phyloP scores from a whole-genome alignment of 2,329 filamentous ascomycete genomes.

The Aspergillus amoenus region DNA sequence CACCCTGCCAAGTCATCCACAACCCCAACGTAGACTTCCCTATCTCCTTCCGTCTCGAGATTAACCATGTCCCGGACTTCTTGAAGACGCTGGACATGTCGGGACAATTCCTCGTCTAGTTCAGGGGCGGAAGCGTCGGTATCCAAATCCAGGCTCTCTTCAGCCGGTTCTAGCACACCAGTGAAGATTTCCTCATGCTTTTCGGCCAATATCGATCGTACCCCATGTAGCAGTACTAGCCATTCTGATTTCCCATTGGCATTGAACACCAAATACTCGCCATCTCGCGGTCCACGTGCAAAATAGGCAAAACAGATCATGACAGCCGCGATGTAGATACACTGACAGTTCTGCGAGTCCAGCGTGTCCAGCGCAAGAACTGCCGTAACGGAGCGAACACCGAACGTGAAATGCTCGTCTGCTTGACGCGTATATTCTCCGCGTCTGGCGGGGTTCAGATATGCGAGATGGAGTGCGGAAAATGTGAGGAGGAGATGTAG shows the following conservation, averaged over 20 bases:
- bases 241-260: conserved; percentile 30
- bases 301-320: conserved; percentile 37
- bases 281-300: conserved; percentile 26
- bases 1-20: conserved; percentile 16
- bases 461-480: conserved; percentile 28
- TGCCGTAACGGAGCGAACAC: conserved; percentile 31
- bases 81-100: conserved; percentile 17
- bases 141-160: neutral
- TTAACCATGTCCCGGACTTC: conserved; percentile 10
- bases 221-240: conserved; percentile 32
- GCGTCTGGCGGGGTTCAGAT: conserved; percentile 19
- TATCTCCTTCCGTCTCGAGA: neutral
- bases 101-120: conserved; percentile 17
- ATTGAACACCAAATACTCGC: conserved; percentile 36
- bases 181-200: conserved; percentile 24
- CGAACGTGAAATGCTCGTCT: conserved; percentile 36
- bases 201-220: conserved; percentile 24
- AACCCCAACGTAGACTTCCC: conserved; percentile 9
- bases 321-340: conserved; percentile 31
- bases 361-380: conserved; percentile 24
- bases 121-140: neutral
- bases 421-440: conserved; percentile 27
- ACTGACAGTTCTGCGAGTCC: conserved; percentile 29
- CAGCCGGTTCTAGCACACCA: conserved; percentile 18
- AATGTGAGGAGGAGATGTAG: conserved; percentile 34